Conservation (phyloP, 768 basidiomycete genomes). For the Grammothele lineata region DNA sequence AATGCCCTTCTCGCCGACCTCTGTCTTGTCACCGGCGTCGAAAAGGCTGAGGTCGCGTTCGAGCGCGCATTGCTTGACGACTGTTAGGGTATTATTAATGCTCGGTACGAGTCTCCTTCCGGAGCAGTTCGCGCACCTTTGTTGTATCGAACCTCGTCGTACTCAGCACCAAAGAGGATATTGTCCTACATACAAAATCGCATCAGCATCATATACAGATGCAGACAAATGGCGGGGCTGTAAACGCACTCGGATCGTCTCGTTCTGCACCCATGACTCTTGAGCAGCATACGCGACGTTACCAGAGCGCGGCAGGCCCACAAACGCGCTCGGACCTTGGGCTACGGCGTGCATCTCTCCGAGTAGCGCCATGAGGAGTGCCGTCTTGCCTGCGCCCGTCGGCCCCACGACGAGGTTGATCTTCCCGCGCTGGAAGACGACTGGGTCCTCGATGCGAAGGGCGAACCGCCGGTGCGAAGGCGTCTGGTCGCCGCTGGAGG, state of each 20-base stretch:
- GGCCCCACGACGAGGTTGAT: slow-evolving; percentile 31
- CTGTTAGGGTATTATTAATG: slow-evolving; percentile 8
- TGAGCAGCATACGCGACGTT: slow-evolving; percentile 48
- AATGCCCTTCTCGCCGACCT: slow-evolving; percentile 56
- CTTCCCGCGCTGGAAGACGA: slow-evolving; percentile 23
- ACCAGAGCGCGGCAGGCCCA: slow-evolving; percentile 38
- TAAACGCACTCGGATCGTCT: slow-evolving; percentile 32
- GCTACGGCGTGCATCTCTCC: slow-evolving; percentile 31
- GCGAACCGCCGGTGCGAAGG: slow-evolving; percentile 21
- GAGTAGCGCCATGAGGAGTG: slow-evolving; percentile 28
- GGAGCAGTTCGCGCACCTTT: slow-evolving; percentile 23
- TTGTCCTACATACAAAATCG: slow-evolving; percentile 36
- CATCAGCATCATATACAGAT: too few relatives aligned
- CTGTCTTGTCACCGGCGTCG: slow-evolving; percentile 46
- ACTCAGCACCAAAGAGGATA: slow-evolving; percentile 44
- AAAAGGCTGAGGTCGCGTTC: slow-evolving; percentile 44
- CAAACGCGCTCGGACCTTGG: slow-evolving; percentile 31
- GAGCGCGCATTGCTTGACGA: slow-evolving; percentile 36
- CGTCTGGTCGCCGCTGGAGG: slow-evolving; percentile 17
- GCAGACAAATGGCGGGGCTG: too few relatives aligned
- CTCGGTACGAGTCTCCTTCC: too few relatives aligned
- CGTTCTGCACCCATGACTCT: slow-evolving; percentile 46
- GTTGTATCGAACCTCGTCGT: slow-evolving; percentile 40
- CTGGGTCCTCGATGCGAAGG: slow-evolving; percentile 25
- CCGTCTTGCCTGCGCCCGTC: slow-evolving; percentile 30